These are phyloP conservation scores for Rhodotorula mucilaginosa DNA, from an alignment of 1,284 basidiomycete species.

Conservation along the genomic window DNA sequence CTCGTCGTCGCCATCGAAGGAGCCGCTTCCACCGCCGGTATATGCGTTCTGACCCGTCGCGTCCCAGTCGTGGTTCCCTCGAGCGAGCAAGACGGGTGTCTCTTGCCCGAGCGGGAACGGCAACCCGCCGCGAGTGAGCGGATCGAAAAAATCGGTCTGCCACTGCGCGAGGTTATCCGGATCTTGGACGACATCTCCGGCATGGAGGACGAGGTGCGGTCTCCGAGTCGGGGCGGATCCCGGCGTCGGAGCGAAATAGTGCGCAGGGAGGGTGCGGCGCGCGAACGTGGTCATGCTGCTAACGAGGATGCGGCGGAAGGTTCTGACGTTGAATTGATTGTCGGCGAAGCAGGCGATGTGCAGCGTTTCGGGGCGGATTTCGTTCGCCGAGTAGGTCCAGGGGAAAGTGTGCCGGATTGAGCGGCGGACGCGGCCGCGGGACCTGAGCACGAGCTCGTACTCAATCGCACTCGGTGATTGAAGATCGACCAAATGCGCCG, in stretches of 20 bases:
- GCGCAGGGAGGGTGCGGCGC: slow-evolving; percentile 8
- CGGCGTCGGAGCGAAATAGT: slow-evolving; percentile 8
- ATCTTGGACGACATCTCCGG: slow-evolving; percentile 41
- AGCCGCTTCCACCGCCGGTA: slow-evolving; percentile 26
- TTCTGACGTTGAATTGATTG: slow-evolving; percentile 42
- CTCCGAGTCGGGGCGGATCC: background rate
- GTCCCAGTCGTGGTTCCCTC: slow-evolving; percentile 45
- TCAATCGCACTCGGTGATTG: slow-evolving; percentile 18
- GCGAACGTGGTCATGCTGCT: slow-evolving; percentile 18
- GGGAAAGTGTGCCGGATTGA: slow-evolving; percentile 26
- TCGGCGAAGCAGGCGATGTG: slow-evolving; percentile 41
- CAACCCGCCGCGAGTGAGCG: slow-evolving; percentile 31
- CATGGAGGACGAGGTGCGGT: slow-evolving; percentile 41
- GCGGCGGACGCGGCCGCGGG: background rate
- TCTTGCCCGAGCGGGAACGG: slow-evolving; percentile 10
- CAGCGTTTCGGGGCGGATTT: slow-evolving; percentile 17
- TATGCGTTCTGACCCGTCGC: slow-evolving; percentile 37
- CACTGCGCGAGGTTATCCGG: slow-evolving; percentile 41
- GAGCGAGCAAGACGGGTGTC: slow-evolving; percentile 37
- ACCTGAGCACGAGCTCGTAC: slow-evolving; percentile 28
- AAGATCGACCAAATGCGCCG: slow-evolving; percentile 22
- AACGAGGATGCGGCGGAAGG: slow-evolving; percentile 35
- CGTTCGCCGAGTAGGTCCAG: slow-evolving; percentile 16
- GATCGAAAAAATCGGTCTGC: slow-evolving; percentile 45
- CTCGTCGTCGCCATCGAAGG: too few species aligned